Conservation (phyloP, 768 basidiomycete species). For the Clitopilus hobsonii region DNA sequence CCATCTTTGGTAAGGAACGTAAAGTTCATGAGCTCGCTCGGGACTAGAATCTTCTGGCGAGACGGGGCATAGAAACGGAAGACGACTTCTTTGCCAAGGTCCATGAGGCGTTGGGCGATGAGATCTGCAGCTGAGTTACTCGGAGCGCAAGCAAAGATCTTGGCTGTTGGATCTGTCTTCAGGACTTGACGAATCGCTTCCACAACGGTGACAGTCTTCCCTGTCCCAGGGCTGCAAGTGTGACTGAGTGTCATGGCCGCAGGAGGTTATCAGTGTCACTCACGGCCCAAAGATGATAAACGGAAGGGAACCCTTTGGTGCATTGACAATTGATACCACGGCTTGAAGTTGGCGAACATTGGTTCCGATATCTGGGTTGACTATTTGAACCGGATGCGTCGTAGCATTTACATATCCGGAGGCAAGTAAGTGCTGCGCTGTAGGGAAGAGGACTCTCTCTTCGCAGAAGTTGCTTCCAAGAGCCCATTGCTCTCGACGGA, state of each 20-base stretch:
- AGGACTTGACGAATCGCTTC: constrained; percentile 59
- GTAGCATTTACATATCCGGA: constrained; percentile 7
- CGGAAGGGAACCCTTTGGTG: constrained; percentile 40
- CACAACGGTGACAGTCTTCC: constrained; percentile 63
- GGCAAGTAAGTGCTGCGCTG: constrained; percentile 19
- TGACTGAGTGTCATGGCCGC: not conserved
- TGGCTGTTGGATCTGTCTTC: constrained; percentile 26
- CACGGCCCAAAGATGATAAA: constrained; percentile 64
- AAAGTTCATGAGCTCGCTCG: constrained; percentile 33
- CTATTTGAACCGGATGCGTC: constrained; percentile 16
- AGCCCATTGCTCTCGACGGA: constrained; percentile 58
- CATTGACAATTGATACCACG: constrained; percentile 39
- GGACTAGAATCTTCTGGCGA: constrained; percentile 37
- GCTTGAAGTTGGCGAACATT: constrained; percentile 48
- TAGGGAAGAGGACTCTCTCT: constrained; percentile 49
- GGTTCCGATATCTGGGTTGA: constrained; percentile 37
- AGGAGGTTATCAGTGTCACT: constrained; percentile 16
- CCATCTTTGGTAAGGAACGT: constrained; percentile 27
- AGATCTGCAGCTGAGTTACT: constrained; percentile 66
- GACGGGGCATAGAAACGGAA: constrained; percentile 57
- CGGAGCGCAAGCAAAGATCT: constrained; percentile 57
- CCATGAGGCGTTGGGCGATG: constrained; percentile 39
- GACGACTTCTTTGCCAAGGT: constrained; percentile 28
- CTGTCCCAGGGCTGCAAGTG: constrained; percentile 51
- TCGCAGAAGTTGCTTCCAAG: constrained; percentile 39